Conservation (phyloP, 129 eudicot species). For the Solidago caesia region DNA sequence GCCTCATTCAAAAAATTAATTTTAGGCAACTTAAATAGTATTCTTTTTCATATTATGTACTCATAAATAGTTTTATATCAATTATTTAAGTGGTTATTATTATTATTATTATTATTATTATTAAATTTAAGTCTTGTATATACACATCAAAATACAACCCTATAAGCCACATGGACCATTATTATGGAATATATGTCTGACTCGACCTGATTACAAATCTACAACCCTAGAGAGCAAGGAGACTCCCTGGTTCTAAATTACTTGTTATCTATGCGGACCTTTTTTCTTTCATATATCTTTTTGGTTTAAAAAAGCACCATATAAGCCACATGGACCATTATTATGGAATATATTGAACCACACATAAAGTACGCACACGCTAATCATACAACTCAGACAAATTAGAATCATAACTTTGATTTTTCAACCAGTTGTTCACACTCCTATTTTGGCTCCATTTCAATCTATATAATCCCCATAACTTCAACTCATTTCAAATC, state of each 20-base stretch:
- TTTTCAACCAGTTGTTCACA: conserved; percentile 36
- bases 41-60: background rate
- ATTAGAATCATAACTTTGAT: conserved; percentile 24
- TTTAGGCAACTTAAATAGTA: too few species aligned
- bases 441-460: conserved; percentile 19
- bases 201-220: too few species aligned
- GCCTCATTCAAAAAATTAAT: too few species aligned
- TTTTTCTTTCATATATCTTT: too few species aligned
- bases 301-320: too few species aligned
- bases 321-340: conserved; percentile 23
- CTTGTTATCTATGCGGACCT: too few species aligned
- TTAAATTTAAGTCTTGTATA: too few species aligned
- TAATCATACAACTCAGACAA: conserved; percentile 23
- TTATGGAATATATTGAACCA: conserved; percentile 8
- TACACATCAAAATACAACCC: too few species aligned
- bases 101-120: background rate
- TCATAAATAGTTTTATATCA: background rate
- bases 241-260: too few species aligned
- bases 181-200: too few species aligned
- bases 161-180: too few species aligned
- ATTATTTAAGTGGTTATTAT: background rate
- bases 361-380: conserved; percentile 29
- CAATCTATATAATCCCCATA: conserved; percentile 27
- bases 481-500: background rate
- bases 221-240: too few species aligned